Evolutionary conservation across 202 grass and related monocot genomes (phyloP), one percentile per base, ranked within the genome.

Genomic region (Digitaria exilis): DNA sequence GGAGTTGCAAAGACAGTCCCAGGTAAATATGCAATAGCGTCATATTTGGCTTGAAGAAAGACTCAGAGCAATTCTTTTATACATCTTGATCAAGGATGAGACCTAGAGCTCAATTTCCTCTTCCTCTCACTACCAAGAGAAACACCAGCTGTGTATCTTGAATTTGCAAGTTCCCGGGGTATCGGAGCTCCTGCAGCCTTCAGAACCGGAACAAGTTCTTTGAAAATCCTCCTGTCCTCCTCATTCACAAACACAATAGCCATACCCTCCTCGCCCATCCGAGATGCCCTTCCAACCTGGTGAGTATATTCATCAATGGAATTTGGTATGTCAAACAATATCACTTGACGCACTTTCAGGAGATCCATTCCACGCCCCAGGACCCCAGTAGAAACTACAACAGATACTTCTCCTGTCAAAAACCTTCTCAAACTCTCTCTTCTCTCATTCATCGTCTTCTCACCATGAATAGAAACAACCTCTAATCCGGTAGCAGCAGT

Each of bases 271-370:
- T 90, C 87, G 43, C 96, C 91, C 87, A 90, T 94, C 64, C 91
- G 80, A 81, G 91, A 94, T 81, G 96, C 96, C 74, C 93, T 93
- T 84, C 96, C 96, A 87, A 98, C 83, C 80, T 92, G 87, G 84
- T 98, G 93, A 86, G 90, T 76, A 90, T 94, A 98, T 83, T 98
- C 91, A 61, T 94, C 89, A 46, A 98, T 96, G 56, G 91, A 93
- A 86, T 86, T 94, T 59, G 93, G 93, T 89, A 96, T 88, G 65
- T 98, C 96, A 95, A 98, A 96, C 41, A 96, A 83, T 89, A 98
- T 92, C 67, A 96, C 91, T 76, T 99, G 91, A 31, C 51, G 54
- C 76, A 99, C 83, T 81, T 90, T 92, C 79, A 99, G 63, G 37
- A 99, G 80, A 93, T 99, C 87, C 77, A 99, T 87, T 63, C 96